Conservation (phyloP, 2,329 filamentous ascomycete species). For the Remersonia thermophila region DNA sequence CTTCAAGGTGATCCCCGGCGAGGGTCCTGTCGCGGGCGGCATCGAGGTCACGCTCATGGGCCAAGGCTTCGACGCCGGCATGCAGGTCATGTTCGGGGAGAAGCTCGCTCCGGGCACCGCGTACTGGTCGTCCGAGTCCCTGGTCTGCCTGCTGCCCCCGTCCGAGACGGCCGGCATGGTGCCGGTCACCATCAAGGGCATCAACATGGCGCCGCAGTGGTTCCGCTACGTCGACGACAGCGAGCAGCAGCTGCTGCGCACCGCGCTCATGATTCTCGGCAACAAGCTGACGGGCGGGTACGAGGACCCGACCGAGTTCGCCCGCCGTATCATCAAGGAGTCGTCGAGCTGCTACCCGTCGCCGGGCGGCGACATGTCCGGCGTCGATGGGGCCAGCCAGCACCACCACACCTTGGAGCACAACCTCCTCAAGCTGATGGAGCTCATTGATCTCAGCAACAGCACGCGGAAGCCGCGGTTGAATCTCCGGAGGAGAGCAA, state of each 20-base stretch:
- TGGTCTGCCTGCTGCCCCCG: slow-evolving; percentile 68
- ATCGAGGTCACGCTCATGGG: slow-evolving; percentile 81
- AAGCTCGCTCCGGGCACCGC: slow-evolving; percentile 56
- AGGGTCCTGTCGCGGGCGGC: slow-evolving; percentile 71
- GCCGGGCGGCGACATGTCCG: slow-evolving; percentile 24
- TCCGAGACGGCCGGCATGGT: slow-evolving; percentile 56
- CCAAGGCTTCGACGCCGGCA: slow-evolving; percentile 60
- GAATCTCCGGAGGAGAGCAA: slow-evolving; percentile 45
- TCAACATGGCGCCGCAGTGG: slow-evolving; percentile 25
- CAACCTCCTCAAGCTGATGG: slow-evolving; percentile 60
- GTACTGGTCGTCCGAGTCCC: slow-evolving; percentile 67
- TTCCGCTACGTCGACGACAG: slow-evolving; percentile 69
- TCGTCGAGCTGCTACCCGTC: slow-evolving; percentile 24
- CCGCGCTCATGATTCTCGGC: slow-evolving; percentile 51
- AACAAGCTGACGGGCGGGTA: slow-evolving; percentile 53
- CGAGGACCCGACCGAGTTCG: slow-evolving; percentile 49
- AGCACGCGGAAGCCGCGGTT: slow-evolving; percentile 54
- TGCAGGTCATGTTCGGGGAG: slow-evolving; percentile 76
- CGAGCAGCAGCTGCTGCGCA: slow-evolving; percentile 55
- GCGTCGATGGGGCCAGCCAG: slow-evolving; percentile 21
- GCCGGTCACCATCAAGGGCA: slow-evolving; percentile 54
- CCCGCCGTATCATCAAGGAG: slow-evolving; percentile 42
- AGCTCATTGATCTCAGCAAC: slow-evolving; percentile 67
- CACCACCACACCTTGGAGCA: slow-evolving; percentile 44
- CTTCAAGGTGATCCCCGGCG: slow-evolving; percentile 69